Evolutionary conservation across 2,329 filamentous ascomycete genomes (phyloP), one percentile per base, ranked within the genome.

Genomic region (Cadophora luteo-olivacea): DNA sequence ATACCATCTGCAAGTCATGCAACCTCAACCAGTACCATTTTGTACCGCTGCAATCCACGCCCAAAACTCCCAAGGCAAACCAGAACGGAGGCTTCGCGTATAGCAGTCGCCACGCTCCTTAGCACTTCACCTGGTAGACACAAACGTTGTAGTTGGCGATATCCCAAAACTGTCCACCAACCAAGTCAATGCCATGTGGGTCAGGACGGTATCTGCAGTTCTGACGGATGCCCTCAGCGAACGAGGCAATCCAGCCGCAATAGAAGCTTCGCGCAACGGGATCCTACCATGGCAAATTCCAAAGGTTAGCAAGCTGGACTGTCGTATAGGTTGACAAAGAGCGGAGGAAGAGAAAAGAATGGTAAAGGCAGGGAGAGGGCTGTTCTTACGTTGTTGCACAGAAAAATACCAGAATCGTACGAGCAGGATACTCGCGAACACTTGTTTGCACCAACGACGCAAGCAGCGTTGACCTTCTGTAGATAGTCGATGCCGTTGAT

Each of bases 121-220:
- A 49, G 6, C 45, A 49, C n/a, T 22, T 49, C 25, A 33, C 52
- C 14, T n/a, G 14, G 6, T 8, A 55, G 11, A 55, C 25, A 29
- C 52, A 55, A 32, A 55, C 29, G 16, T 55, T 55, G 8, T n/a
- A 55, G 6, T 55, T 55, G 14, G 32, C 52, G 14, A 29, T 55
- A 55, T 55, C 52, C 52, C 52, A 55, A 55, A 29, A 25, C 25
- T 55, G 52, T 55, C 52, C 52, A 11, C 52, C 52, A n/a, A 49
- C 45, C 45, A 49, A 49, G n/a, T 49, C 45, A 14, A 49, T 49
- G 2, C 45, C 45, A 49, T 49, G 45, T 22, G 45, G 45, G 12
- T 49, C 45, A 49, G 45, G 45, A 5, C 45, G 45, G 22, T 49
- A 55, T 55, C 14, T 33, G 52, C 52, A 55, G 16, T 55, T 55